Evolutionary conservation across 352 stramenopile species (phyloP).

Genomic region (Pythium periplocum): DNA sequence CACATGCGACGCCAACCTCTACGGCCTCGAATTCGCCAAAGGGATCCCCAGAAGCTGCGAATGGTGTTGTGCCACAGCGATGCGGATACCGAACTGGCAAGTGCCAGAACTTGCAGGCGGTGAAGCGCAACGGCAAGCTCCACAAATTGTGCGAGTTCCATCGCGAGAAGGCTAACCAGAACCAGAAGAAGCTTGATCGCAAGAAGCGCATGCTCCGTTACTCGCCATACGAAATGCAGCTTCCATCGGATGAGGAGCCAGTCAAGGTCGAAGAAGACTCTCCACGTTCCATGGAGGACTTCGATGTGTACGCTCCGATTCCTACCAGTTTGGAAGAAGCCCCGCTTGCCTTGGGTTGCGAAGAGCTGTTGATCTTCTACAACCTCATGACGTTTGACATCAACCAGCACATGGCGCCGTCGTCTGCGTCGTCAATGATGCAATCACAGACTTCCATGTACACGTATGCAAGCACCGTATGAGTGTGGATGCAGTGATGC

Average conservation of each 20-base stretch:
- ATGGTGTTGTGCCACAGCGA: slow-evolving; percentile 30
- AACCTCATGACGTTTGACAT: slow-evolving; percentile 70
- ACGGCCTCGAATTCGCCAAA: slow-evolving; percentile 12
- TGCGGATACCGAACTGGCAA: slow-evolving; percentile 82
- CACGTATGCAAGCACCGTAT: slow-evolving; percentile 12
- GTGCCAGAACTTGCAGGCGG: slow-evolving; percentile 69
- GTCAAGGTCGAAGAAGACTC: slow-evolving; percentile 27
- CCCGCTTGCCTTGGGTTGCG: slow-evolving; percentile 45
- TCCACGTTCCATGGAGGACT: slow-evolving; percentile 47
- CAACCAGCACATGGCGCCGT: slow-evolving; percentile 19
- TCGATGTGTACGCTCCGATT: slow-evolving; percentile 22
- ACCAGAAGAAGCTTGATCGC: slow-evolving; percentile 83
- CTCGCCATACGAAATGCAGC: slow-evolving; percentile 30
- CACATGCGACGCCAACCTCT: slow-evolving; percentile 4
- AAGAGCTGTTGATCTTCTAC: slow-evolving; percentile 77
- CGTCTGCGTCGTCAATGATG: slow-evolving; percentile 6
- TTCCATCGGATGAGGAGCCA: slow-evolving; percentile 36
- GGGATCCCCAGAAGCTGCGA: slow-evolving; percentile 8
- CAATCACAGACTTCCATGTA: slow-evolving; percentile 2
- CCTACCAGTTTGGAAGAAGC: slow-evolving; percentile 65
- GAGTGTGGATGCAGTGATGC: neutral
- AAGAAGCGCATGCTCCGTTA: slow-evolving; percentile 72
- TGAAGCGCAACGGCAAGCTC: slow-evolving; percentile 80
- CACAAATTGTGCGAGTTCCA: slow-evolving; percentile 86
- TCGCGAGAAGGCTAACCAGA: slow-evolving; percentile 77